Base-by-base conservation (phyloP, 1,139 yeast genomes). In the Arxiozyma bovina region DNA sequence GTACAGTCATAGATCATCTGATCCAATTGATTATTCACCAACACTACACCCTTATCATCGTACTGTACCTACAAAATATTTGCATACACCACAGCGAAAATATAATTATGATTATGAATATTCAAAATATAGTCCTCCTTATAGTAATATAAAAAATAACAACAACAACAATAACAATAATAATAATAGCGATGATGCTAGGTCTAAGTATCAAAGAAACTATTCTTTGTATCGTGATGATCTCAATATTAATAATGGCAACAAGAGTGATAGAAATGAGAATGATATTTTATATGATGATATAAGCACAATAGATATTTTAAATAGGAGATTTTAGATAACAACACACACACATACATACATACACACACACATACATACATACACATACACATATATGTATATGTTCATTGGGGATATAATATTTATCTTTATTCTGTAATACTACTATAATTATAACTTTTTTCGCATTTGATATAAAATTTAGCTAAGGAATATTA, bases 301-400 rank as follows among this genome's bases (percentile, higher is more conserved):
- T 38, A 34, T 22, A 34, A 46, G 43, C 34, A 46, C 49, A 46
- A 34, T 46, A 11, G 49, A 46, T 46, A n/a, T 46, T 21, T n/a
- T 46, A n/a, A 46, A 46, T 38, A 42, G 49, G 12, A 46, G 15
- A 46, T 38, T 46, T 34, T 46, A 45, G 38, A 11, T 18, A 20
- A 11, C 17, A 18, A 11, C 30, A n/a, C 17, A 23, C 9, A 43
- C n/a, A 43, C 23, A 23, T 23, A 22, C 25, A 43, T 23, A 12
- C n/a, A 23, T 43, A 43, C 18, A 17, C 23, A 43, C 11, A n/a
- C 23, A 25, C 30, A 22, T 23, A 12, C 4, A 23, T 27, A 27
- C 30, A 27, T 34, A 15, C n/a, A 34, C 30, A 25, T 25, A 25
- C 8, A 8, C 8, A 25, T 25, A 25, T 25, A 8, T 25, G 8